These are phyloP conservation scores for Lachnellula suecica DNA, from an alignment of 2,329 filamentous ascomycete genomes.

Conservation along the genomic window DNA sequence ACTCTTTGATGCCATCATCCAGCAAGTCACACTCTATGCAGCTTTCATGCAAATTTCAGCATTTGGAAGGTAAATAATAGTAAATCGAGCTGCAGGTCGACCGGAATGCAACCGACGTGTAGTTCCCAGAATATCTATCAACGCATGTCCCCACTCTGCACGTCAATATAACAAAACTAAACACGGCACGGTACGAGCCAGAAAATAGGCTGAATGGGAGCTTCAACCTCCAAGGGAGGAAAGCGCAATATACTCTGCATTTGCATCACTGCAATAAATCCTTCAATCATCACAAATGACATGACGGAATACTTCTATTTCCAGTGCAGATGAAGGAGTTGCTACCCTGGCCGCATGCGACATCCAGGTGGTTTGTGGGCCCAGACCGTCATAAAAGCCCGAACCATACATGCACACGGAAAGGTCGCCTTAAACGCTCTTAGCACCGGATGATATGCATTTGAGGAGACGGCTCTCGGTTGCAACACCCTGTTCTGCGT, in stretches of 20 bases:
- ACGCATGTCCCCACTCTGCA: background rate
- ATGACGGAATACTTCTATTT: background rate
- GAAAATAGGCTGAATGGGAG: conserved; percentile 4
- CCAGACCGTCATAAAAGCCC: background rate
- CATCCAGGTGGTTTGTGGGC: background rate
- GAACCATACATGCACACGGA: background rate
- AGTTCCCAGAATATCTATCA: too few species aligned
- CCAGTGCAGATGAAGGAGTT: background rate
- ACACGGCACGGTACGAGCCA: background rate
- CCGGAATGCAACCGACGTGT: too few species aligned
- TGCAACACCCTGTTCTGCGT: too few species aligned
- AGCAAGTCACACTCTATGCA: background rate
- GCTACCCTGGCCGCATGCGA: background rate
- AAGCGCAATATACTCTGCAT: too few species aligned
- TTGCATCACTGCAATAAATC: background rate
- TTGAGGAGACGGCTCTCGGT: too few species aligned
- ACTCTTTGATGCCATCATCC: too few species aligned
- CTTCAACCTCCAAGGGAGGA: too few species aligned
- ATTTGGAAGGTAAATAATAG: background rate
- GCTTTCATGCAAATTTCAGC: background rate
- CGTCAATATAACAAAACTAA: background rate
- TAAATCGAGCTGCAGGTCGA: too few species aligned
- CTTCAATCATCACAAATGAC: too few species aligned
- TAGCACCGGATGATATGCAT: too few species aligned
- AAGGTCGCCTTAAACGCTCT: too few species aligned